Percentiles rank a stretch among this genome's conserved stretches.
These are phyloP conservation scores for Parastagonospora avenae DNA, from an alignment of 2,329 filamentous ascomycete species.

Conservation along the genomic window DNA sequence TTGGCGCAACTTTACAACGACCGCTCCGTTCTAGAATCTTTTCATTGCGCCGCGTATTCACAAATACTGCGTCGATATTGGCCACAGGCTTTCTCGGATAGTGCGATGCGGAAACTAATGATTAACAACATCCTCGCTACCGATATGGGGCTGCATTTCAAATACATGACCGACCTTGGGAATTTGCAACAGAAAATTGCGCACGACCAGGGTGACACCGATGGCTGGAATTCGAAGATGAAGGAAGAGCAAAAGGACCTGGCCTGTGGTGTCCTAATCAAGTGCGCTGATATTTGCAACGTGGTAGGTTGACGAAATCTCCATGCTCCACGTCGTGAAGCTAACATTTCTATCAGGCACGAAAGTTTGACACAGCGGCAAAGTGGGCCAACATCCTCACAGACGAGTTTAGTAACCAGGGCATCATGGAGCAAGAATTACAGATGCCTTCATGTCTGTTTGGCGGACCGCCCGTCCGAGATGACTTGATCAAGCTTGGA, in stretches of 20 bases:
- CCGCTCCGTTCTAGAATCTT: slow-evolving; percentile 93
- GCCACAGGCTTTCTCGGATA: slow-evolving; percentile 79
- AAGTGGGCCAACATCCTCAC: slow-evolving; percentile 94
- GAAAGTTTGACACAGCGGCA: slow-evolving; percentile 79
- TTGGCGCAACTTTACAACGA: slow-evolving; percentile 97
- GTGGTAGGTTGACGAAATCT: slow-evolving; percentile 70
- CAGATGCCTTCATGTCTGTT: slow-evolving; percentile 88
- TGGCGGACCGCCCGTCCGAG: slow-evolving; percentile 75
- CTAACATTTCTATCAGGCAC: slow-evolving; percentile 63
- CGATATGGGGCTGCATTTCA: slow-evolving; percentile 96
- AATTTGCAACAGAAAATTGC: slow-evolving; percentile 78
- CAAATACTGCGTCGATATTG: slow-evolving; percentile 93
- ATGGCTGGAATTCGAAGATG: slow-evolving; percentile 78
- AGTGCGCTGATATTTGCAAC: slow-evolving; percentile 98
- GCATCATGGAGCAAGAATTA: slow-evolving; percentile 86
- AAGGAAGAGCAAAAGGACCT: slow-evolving; percentile 78
- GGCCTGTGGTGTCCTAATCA: slow-evolving; percentile 90
- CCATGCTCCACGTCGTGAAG: background rate
- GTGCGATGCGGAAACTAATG: slow-evolving; percentile 83
- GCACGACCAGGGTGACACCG: slow-evolving; percentile 65
- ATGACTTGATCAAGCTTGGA: slow-evolving; percentile 80
- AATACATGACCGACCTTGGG: slow-evolving; percentile 91
- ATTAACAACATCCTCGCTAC: slow-evolving; percentile 98
- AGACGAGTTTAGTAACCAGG: slow-evolving; percentile 92
- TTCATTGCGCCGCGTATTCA: slow-evolving; percentile 95